Evolutionary conservation across 257 asterid genomes (phyloP).

Genomic region (Nicotiana sylvestris): DNA sequence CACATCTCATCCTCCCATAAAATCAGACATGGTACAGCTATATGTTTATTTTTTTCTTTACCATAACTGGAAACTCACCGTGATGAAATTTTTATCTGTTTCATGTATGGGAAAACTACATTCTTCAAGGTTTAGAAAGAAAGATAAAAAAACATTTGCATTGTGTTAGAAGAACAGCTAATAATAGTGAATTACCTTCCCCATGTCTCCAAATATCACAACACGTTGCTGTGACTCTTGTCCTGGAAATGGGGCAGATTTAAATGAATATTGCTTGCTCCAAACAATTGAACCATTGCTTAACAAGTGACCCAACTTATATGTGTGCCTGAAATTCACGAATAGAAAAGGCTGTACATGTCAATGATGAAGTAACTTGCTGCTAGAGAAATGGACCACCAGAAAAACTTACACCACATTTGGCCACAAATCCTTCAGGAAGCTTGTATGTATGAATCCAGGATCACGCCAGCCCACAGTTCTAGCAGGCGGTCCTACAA

Average conservation of each 20-base stretch:
- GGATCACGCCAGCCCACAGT: constrained; percentile 98
- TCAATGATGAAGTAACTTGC: background rate
- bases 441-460: constrained; percentile 85
- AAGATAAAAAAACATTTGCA: too few relatives aligned
- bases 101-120: too few relatives aligned
- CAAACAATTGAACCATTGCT: constrained; percentile 52
- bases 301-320: constrained; percentile 61
- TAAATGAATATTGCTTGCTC: constrained; percentile 66
- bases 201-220: constrained; percentile 86
- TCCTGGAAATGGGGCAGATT: constrained; percentile 75
- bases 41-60: too few relatives aligned
- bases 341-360: background rate
- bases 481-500: constrained; percentile 76
- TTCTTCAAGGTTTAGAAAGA: too few relatives aligned
- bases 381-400: background rate
- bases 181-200: constrained; percentile 45
- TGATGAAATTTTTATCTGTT: background rate
- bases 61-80: background rate
- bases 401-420: constrained; percentile 38
- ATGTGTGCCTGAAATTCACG: constrained; percentile 47
- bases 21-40: background rate
- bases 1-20: too few relatives aligned
- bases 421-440: constrained; percentile 84
- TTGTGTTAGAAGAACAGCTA: too few relatives aligned
- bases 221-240: constrained; percentile 79